Evolutionary conservation across 345 rosid genomes (phyloP).

Genomic region (Linum trigynum): DNA sequence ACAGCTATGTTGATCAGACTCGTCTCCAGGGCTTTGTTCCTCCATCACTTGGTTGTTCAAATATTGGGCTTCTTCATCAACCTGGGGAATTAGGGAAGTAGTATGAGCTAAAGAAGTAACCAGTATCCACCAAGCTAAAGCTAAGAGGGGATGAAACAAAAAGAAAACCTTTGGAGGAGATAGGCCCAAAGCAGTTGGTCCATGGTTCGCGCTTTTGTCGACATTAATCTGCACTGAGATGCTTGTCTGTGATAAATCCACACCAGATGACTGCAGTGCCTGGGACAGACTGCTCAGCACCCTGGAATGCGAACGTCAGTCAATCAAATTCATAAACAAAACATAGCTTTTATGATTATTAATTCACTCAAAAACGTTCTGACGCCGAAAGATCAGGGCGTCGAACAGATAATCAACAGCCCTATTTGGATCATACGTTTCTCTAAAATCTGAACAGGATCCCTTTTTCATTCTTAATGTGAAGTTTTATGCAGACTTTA

Average conservation of each 20-base stretch:
- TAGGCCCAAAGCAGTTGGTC: slow-evolving; percentile 13
- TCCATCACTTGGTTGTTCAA: slow-evolving; percentile 23
- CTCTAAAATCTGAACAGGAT: no score
- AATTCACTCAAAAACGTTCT: no score
- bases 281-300: slow-evolving; percentile 41
- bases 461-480: no score
- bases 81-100: slow-evolving; percentile 20
- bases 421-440: no score
- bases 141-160: neutral
- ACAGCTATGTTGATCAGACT: slow-evolving; percentile 24
- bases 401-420: no score
- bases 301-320: slow-evolving; percentile 28
- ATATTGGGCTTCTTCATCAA: slow-evolving; percentile 19
- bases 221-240: slow-evolving; percentile 62
- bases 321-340: neutral
- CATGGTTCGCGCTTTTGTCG: slow-evolving; percentile 30
- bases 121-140: neutral
- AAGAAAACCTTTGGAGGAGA: slow-evolving; percentile 38
- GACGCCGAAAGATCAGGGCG: no score
- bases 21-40: slow-evolving; percentile 27
- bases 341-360: no score
- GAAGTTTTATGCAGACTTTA: no score
- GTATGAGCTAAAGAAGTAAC: neutral
- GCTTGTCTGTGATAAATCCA: slow-evolving; percentile 52
- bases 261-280: slow-evolving; percentile 56